phyloP scores from a whole-genome alignment of 768 basidiomycete species.

The Nidularia sp. region DNA sequence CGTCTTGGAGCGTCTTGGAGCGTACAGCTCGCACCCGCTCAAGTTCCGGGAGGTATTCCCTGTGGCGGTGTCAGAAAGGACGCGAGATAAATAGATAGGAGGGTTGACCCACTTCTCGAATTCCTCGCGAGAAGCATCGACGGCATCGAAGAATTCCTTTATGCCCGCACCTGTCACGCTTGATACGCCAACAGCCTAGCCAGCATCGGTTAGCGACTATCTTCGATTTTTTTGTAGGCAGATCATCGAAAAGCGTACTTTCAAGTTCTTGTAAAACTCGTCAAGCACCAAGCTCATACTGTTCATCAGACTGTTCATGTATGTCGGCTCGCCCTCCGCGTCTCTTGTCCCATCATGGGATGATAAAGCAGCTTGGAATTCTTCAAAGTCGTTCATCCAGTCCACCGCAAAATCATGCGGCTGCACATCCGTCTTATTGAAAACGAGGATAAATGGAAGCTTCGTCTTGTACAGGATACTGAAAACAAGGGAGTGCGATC shows the following conservation, averaged over 20 bases:
- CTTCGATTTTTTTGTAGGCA: not conserved
- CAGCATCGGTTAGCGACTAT: not conserved
- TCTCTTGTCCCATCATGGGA: conserved; percentile 64
- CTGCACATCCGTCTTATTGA: conserved; percentile 97
- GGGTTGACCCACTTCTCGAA: conserved; percentile 70
- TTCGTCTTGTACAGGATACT: conserved; percentile 98
- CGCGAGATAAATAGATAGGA: not conserved
- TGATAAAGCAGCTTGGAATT: conserved; percentile 85
- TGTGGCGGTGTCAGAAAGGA: conserved; percentile 23
- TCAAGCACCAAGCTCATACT: conserved; percentile 98
- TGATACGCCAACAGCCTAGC: conserved; percentile 90
- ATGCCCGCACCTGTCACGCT: conserved; percentile 95
- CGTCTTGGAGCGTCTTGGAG: conserved; percentile 58
- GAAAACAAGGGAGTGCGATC: too few relatives aligned
- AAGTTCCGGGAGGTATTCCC: conserved; percentile 91
- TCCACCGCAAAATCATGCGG: conserved; percentile 88
- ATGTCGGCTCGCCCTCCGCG: conserved; percentile 87
- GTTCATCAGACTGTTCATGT: conserved; percentile 99
- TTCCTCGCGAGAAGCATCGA: conserved; percentile 82
- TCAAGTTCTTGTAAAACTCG: conserved; percentile 96
- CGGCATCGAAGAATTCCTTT: conserved; percentile 86
- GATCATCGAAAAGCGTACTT: conserved; percentile 42
- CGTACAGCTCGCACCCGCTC: conserved; percentile 61
- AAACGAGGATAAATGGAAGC: conserved; percentile 93
- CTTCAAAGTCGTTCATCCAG: conserved; percentile 99